Evolutionary conservation across 2,329 filamentous ascomycete genomes (phyloP).

Genomic region (Verticillium longisporum): DNA sequence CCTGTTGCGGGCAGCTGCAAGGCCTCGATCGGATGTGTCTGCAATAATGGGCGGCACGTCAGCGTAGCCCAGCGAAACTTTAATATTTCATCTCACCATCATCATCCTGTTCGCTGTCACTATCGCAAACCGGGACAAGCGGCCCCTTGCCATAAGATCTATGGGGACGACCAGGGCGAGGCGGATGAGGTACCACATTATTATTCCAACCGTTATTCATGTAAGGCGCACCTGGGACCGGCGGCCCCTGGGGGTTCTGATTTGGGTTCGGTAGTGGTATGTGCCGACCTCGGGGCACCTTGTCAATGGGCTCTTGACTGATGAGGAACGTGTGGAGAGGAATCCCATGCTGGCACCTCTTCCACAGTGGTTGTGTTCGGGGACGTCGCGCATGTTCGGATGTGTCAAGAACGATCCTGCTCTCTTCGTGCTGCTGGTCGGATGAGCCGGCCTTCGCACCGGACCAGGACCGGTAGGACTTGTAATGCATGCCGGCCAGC

Average conservation of each 20-base stretch:
- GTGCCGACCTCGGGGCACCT: conserved; percentile 2
- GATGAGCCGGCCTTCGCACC: neutral
- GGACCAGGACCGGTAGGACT: conserved; percentile 26
- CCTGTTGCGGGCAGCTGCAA: neutral
- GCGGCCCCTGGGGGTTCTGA: neutral
- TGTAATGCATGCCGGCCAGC: conserved; percentile 39
- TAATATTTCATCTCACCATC: neutral
- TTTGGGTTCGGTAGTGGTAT: neutral
- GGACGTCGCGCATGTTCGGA: neutral
- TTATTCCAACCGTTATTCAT: neutral
- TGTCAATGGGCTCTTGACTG: conserved; percentile 10
- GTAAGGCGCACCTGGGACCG: neutral
- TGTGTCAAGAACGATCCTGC: conserved; percentile 6
- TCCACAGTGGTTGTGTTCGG: neutral
- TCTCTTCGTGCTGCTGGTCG: neutral
- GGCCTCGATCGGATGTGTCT: neutral
- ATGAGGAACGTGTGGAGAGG: conserved; percentile 7
- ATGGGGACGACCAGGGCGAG: neutral
- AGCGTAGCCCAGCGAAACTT: neutral
- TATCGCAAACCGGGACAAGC: neutral
- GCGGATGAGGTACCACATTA: neutral
- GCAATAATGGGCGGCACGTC: neutral
- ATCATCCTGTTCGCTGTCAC: neutral
- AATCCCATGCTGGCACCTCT: neutral
- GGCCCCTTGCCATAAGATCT: too few species aligned